Conservation (phyloP, 805 yeast genomes). For the Cyberlindnera suaveolens region DNA sequence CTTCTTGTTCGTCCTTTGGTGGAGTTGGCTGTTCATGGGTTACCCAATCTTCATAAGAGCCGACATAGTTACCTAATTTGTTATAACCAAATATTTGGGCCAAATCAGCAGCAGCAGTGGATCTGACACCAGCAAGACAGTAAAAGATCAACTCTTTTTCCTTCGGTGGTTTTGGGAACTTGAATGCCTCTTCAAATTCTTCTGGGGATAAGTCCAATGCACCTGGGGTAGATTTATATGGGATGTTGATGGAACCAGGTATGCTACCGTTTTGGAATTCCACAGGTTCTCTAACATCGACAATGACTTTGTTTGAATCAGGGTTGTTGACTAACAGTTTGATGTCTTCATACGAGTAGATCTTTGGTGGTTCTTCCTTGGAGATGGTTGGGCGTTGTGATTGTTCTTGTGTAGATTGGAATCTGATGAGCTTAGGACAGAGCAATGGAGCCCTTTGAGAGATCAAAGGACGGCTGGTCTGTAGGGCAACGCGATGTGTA, state of each 20-base stretch:
- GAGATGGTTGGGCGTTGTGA: background rate
- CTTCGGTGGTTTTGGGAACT: constrained; percentile 69
- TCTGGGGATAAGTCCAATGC: constrained; percentile 76
- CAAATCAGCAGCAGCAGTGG: constrained; percentile 83
- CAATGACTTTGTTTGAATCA: constrained; percentile 47
- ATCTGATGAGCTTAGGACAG: constrained; percentile 1
- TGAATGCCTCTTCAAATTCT: constrained; percentile 76
- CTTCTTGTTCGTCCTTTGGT: constrained; percentile 1
- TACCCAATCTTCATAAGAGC: constrained; percentile 86
- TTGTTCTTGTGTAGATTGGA: constrained; percentile 1
- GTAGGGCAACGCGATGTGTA: background rate
- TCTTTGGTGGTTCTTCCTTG: constrained; percentile 21
- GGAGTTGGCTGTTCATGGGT: constrained; percentile 31
- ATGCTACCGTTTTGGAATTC: constrained; percentile 69
- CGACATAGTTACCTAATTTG: constrained; percentile 78
- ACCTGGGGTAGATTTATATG: constrained; percentile 87
- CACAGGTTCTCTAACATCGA: constrained; percentile 90
- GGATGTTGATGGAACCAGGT: constrained; percentile 82
- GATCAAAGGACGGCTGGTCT: too few relatives aligned
- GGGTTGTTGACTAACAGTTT: constrained; percentile 38
- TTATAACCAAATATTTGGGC: constrained; percentile 87
- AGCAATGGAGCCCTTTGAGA: background rate
- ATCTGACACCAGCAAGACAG: constrained; percentile 90
- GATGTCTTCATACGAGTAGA: constrained; percentile 48
- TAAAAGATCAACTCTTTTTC: constrained; percentile 78